phyloP scores from a whole-genome alignment of 495 filamentous ascomycete genomes.

The Xylaria flabelliformis region DNA sequence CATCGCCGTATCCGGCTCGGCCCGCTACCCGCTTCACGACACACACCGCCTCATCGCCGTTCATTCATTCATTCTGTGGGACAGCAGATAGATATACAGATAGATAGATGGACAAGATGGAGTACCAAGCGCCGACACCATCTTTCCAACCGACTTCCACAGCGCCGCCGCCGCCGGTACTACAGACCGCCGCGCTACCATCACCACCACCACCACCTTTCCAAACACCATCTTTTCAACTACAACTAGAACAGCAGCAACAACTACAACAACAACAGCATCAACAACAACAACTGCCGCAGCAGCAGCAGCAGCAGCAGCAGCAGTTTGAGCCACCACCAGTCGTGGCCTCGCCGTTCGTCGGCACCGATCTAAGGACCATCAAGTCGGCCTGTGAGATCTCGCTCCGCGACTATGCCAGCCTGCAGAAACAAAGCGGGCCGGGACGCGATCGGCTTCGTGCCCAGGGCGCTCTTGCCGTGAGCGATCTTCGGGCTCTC shows the following conservation, averaged over 20 bases:
- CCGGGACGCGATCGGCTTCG: slow-evolving; percentile 40
- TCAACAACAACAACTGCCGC: no score
- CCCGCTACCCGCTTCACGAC: not conserved
- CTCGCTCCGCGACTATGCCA: slow-evolving; percentile 46
- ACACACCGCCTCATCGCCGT: not conserved
- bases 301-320: not conserved
- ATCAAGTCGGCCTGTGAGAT: slow-evolving; percentile 39
- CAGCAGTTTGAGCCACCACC: not conserved
- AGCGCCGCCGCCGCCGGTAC: not conserved
- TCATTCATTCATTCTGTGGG: not conserved
- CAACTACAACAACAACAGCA: not conserved
- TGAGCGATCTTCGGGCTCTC: slow-evolving; percentile 43
- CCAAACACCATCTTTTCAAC: not conserved
- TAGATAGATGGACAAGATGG: not conserved
- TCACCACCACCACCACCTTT: not conserved
- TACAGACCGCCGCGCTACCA: not conserved
- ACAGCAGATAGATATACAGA: not conserved
- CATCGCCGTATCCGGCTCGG: not conserved
- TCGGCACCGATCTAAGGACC: slow-evolving; percentile 29
- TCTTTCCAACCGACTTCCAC: slow-evolving; percentile 11
- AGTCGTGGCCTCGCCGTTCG: not conserved
- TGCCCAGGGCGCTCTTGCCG: slow-evolving; percentile 42
- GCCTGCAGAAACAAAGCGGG: slow-evolving; percentile 37
- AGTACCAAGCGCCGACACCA: slow-evolving; percentile 18
- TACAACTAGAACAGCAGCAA: not conserved